Conservation (phyloP, 495 filamentous ascomycete species). For the Penicillium flavigenum region DNA sequence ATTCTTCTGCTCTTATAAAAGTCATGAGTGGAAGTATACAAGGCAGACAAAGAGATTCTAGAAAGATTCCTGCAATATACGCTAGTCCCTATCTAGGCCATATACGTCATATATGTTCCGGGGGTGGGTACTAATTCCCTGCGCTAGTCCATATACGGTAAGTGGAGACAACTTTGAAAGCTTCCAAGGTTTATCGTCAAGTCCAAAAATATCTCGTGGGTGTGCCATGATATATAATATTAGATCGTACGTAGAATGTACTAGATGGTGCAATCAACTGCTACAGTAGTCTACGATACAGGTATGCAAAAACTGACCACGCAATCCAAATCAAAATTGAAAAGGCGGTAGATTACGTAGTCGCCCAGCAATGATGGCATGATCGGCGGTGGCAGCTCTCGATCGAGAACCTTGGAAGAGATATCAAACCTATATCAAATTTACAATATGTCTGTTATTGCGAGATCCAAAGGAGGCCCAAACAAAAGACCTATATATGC, state of each 20-base stretch:
- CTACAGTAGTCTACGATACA: neutral
- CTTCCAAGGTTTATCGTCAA: neutral
- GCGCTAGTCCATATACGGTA: neutral
- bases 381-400: conserved; percentile 6
- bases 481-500: neutral
- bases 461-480: neutral
- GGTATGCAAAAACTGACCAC: neutral
- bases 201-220: conserved; percentile 5
- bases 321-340: neutral
- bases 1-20: neutral
- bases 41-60: neutral
- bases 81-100: neutral
- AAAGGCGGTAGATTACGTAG: conserved; percentile 3
- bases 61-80: neutral
- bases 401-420: neutral
- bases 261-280: neutral
- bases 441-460: neutral
- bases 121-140: neutral
- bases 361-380: conserved; percentile 9
- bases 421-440: neutral
- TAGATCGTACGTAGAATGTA: neutral
- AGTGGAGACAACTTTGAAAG: neutral
- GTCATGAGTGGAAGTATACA: neutral
- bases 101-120: neutral
- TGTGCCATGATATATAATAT: neutral